Conservation (phyloP, 1,284 basidiomycete species). For the Moesziomyces parantarcticus region DNA sequence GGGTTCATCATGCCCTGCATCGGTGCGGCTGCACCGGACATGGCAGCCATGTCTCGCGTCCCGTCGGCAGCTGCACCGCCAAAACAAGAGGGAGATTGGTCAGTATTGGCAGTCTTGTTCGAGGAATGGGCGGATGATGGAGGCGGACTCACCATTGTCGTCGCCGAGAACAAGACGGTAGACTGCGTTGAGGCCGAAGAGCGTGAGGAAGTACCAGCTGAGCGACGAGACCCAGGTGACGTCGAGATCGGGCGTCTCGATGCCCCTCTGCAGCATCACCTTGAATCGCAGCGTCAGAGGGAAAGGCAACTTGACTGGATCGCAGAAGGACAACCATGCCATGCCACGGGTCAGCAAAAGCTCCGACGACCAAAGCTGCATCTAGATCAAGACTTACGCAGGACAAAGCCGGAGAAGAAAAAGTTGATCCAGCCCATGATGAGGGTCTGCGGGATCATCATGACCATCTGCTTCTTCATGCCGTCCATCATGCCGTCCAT, state of each 20-base stretch:
- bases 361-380: neutral
- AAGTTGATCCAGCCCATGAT: conserved; percentile 99
- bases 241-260: conserved; percentile 95
- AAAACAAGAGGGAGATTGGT: neutral
- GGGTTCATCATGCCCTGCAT: conserved; percentile 47
- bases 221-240: conserved; percentile 98
- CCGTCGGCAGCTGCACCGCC: conserved; percentile 61
- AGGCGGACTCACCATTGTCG: conserved; percentile 79
- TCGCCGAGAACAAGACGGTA: conserved; percentile 92
- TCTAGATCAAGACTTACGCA: conserved; percentile 74
- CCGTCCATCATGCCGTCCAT: conserved; percentile 99
- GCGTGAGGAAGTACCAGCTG: conserved; percentile 99
- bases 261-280: conserved; percentile 96
- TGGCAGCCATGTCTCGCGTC: conserved; percentile 66
- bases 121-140: no score
- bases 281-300: conserved; percentile 97
- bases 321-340: neutral
- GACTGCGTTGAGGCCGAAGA: conserved; percentile 95
- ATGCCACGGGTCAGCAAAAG: neutral
- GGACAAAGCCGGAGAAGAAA: conserved; percentile 97
- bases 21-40: conserved; percentile 51
- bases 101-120: neutral
- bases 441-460: conserved; percentile 76
- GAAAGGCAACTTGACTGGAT: conserved; percentile 86
- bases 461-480: conserved; percentile 97